Evolutionary conservation across 257 asterid species (phyloP).

Genomic region (Solanum gandarillasii): DNA sequence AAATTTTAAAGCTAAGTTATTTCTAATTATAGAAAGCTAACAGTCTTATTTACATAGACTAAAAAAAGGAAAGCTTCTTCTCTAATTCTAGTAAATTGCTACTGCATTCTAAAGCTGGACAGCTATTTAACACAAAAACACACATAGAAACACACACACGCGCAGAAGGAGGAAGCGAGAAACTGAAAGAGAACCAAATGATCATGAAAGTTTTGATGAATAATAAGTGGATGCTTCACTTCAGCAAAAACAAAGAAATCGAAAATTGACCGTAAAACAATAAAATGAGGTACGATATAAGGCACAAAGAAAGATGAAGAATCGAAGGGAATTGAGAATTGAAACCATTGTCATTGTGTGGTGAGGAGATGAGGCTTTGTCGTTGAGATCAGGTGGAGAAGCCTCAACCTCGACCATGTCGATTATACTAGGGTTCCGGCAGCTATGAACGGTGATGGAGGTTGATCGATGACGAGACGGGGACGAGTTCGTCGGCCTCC

Average conservation of each 20-base stretch:
- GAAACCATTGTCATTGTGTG: not conserved
- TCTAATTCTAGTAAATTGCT: not conserved
- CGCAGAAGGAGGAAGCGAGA: not conserved
- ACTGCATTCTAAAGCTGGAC: not conserved
- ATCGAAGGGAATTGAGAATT: not conserved
- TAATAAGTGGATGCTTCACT: not conserved
- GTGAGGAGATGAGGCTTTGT: not conserved
- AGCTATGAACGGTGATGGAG: not conserved
- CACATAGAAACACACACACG: not conserved
- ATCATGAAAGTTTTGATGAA: not conserved
- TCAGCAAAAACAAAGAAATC: not conserved
- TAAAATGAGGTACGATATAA: not conserved
- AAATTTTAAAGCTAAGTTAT: too few species aligned
- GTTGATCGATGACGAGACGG: not conserved
- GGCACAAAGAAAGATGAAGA: not conserved
- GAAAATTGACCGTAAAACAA: not conserved
- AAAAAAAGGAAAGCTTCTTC: not conserved
- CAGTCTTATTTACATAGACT: too few species aligned
- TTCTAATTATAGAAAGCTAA: too few species aligned
- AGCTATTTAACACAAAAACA: not conserved
- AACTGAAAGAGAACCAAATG: not conserved
- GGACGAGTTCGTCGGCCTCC: not conserved
- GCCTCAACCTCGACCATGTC: not conserved
- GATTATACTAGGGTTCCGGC: not conserved
- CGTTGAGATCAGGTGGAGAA: conserved; percentile 7